Conservation (phyloP, 2,329 filamentous ascomycete species). For the Zymoseptoria passerinii region DNA sequence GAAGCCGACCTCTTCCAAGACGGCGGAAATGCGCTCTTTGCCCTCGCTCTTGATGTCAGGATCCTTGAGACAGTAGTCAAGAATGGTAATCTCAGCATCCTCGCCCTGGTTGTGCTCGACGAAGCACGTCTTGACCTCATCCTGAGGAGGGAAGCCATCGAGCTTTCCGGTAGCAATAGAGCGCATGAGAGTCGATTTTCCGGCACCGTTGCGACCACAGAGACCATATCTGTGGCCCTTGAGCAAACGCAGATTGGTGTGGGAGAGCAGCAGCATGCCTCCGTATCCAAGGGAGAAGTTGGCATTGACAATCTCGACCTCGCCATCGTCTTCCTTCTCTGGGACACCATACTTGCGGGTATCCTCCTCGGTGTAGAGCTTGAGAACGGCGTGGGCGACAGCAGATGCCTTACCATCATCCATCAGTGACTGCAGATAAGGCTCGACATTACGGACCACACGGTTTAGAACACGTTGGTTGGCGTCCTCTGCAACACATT, state of each 20-base stretch:
- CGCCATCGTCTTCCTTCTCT: conserved; percentile 80
- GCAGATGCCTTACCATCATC: conserved; percentile 53
- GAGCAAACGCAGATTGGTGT: conserved; percentile 87
- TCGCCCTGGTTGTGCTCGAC: conserved; percentile 99
- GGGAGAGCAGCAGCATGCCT: conserved; percentile 91
- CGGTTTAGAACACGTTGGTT: conserved; percentile 72
- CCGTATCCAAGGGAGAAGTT: conserved; percentile 96
- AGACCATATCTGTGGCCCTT: conserved; percentile 97
- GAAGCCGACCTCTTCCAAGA: conserved; percentile 89
- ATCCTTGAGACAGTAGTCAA: conserved; percentile 87
- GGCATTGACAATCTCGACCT: conserved; percentile 93
- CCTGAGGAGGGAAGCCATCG: conserved; percentile 89
- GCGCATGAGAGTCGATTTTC: conserved; percentile 98
- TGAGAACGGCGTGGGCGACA: conserved; percentile 65
- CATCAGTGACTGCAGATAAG: conserved; percentile 68
- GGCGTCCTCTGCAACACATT: conserved; percentile 80
- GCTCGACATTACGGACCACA: conserved; percentile 58
- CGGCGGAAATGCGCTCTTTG: conserved; percentile 68
- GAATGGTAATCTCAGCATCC: conserved; percentile 90
- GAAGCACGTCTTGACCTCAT: conserved; percentile 90
- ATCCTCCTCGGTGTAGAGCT: conserved; percentile 75
- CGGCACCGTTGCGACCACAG: conserved; percentile 91
- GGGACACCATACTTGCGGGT: conserved; percentile 78
- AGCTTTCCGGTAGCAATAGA: conserved; percentile 93
- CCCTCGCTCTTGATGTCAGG: conserved; percentile 74